Evolutionary conservation across 2,329 filamentous ascomycete genomes (phyloP), one percentile per base, ranked within the genome.

Genomic region (Hysterium pulicare): DNA sequence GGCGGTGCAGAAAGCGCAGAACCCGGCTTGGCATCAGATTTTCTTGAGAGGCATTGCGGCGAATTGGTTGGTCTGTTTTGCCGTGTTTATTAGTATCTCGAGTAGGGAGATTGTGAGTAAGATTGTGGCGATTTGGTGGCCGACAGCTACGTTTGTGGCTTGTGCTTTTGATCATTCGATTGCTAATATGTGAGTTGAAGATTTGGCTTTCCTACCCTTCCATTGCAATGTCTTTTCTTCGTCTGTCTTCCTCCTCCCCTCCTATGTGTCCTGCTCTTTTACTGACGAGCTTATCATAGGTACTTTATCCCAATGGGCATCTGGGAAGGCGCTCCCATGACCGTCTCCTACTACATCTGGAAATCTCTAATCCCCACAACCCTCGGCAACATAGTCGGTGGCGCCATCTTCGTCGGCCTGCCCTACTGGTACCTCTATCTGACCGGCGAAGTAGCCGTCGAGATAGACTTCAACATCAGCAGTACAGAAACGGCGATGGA

Each of bases 171-270:
- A 81, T 44, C 78, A 81, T 61, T 75, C 79, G 33, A 69, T 80
- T 13, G 76, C 76, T 19, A 80, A 79, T 47, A 79, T 78, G 75
- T 76, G 73, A 26, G 75, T 76, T n/a, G n/a, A n/a, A n/a, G n/a
- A n/a, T n/a, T n/a, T n/a, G n/a, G n/a, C n/a, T n/a, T n/a, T n/a
- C 41, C 67, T 75, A 19, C 28, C 28, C 20, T 28, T 21, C 20
- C 28, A 15, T 21, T n/a, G 13, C 19, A n/a, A n/a, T n/a, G 55
- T 58, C 17, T 11, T 10, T 17, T 34, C 9, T 26, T 22, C 17
- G 8, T 19, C 10, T 42, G 16, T 28, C 7, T 36, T n/a, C 7
- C 5, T 35, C 31, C 8, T 9, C 31, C 15, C 10, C 9, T 16
- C 31, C 17, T 7, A 2, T 10, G 19, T 33, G 17, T 1, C 26